Evolutionary conservation across 495 filamentous ascomycete genomes (phyloP).

Genomic region (Neurospora africana): DNA sequence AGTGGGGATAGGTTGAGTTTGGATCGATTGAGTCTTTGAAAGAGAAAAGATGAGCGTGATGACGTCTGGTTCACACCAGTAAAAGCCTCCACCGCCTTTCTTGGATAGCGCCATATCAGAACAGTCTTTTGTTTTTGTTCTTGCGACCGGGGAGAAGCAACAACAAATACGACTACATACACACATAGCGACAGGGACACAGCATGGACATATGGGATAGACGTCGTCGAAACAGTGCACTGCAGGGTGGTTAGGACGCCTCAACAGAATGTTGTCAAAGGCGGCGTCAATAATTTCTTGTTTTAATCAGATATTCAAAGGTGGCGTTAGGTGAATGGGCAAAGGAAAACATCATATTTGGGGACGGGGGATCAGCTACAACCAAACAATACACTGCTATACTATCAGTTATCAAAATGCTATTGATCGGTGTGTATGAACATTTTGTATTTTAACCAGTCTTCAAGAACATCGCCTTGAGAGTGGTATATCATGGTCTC

Average conservation of each 20-base stretch:
- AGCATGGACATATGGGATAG: neutral
- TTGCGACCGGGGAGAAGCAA: neutral
- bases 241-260: neutral
- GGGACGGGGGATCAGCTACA: neutral
- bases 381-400: neutral
- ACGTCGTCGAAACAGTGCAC: neutral
- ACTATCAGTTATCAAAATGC: neutral
- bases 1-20: constrained; percentile 47
- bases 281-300: neutral
- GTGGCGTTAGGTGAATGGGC: neutral
- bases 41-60: neutral
- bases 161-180: neutral
- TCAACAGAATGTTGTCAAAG: neutral
- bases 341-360: neutral
- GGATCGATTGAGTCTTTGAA: constrained; percentile 48
- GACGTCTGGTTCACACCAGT: neutral
- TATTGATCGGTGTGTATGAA: neutral
- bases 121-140: neutral
- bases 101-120: neutral
- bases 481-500: neutral
- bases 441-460: neutral
- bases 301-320: neutral
- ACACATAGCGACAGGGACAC: neutral
- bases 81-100: neutral
- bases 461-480: neutral